These are phyloP conservation scores for Pseudogymnoascus sp. DNA, from an alignment of 2,329 filamentous ascomycete species.

Conservation along the genomic window DNA sequence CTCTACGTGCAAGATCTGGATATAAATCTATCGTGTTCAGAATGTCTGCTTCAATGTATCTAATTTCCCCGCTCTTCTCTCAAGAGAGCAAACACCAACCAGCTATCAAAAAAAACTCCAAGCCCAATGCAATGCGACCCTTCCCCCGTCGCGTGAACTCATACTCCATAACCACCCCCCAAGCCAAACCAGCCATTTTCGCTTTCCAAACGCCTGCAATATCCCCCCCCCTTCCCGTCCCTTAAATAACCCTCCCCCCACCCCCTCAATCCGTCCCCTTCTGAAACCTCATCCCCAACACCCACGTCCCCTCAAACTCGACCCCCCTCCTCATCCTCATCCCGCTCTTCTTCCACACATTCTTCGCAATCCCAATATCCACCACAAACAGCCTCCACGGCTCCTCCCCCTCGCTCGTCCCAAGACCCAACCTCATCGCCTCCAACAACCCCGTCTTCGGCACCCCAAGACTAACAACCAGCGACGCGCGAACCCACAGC, in stretches of 20 bases:
- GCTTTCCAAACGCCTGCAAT: neutral
- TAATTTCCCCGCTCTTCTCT: neutral
- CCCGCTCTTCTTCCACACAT: conserved; percentile 72
- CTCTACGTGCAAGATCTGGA: neutral
- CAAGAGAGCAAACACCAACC: neutral
- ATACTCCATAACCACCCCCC: neutral
- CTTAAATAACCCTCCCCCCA: neutral
- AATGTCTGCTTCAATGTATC: neutral
- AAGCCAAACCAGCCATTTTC: neutral
- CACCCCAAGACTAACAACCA: conserved; percentile 76
- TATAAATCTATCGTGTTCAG: neutral
- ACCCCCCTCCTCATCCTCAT: conserved; percentile 75
- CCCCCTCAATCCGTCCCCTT: conserved; percentile 16
- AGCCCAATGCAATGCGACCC: neutral
- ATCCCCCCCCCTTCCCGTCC: neutral
- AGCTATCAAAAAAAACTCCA: neutral
- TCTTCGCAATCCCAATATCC: conserved; percentile 76
- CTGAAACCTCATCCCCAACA: conserved; percentile 53
- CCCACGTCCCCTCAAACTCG: conserved; percentile 82
- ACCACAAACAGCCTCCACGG: conserved; percentile 75
- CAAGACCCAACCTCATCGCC: conserved; percentile 43
- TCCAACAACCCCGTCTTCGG: conserved; percentile 79
- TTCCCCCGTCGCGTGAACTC: neutral
- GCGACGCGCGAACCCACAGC: conserved; percentile 72
- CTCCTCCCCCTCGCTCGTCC: conserved; percentile 17